phyloP scores from a whole-genome alignment of 257 asterid species.

The Anisodus tanguticus region DNA sequence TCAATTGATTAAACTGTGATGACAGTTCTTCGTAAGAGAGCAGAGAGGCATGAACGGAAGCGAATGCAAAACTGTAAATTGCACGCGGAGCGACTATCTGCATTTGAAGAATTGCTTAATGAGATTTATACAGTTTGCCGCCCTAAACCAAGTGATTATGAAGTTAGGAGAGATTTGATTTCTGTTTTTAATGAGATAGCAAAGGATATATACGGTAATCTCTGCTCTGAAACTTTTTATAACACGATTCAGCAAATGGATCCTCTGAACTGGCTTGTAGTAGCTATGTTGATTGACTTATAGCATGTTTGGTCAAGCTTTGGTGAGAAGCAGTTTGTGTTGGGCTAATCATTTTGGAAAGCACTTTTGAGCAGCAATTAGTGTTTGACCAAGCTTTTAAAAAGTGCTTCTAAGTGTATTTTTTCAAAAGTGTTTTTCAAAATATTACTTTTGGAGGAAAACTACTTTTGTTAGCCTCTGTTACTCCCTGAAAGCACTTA shows the following conservation, averaged over 20 bases:
- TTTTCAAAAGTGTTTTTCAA: too few relatives aligned
- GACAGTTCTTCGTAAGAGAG: slow-evolving; percentile 75
- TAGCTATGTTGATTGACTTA: slow-evolving; percentile 7
- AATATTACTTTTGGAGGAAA: too few relatives aligned
- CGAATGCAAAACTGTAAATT: slow-evolving; percentile 54
- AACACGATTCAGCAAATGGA: slow-evolving; percentile 5
- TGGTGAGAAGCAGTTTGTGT: too few relatives aligned
- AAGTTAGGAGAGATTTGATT: slow-evolving; percentile 63
- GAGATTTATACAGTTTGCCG: slow-evolving; percentile 59
- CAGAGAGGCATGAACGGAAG: slow-evolving; percentile 69
- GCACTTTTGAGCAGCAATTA: too few relatives aligned
- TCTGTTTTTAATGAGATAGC: slow-evolving; percentile 79
- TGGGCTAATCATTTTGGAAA: too few relatives aligned
- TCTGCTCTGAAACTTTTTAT: slow-evolving; percentile 21
- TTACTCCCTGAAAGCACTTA: too few relatives aligned
- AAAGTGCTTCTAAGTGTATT: too few relatives aligned
- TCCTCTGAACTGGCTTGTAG: slow-evolving; percentile 14
- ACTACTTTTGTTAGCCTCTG: too few relatives aligned
- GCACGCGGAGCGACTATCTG: slow-evolving; percentile 45
- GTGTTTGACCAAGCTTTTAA: too few relatives aligned
- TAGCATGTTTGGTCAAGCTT: too few relatives aligned
- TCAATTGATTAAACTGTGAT: slow-evolving; percentile 13
- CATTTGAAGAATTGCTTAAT: slow-evolving; percentile 64
- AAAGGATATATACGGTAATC: slow-evolving; percentile 75
- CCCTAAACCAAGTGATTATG: slow-evolving; percentile 71